Evolutionary conservation across 163 green algal genomes (phyloP), one percentile per base, ranked within the genome.

Genomic region (Chlamydomonas reinhardtii): DNA sequence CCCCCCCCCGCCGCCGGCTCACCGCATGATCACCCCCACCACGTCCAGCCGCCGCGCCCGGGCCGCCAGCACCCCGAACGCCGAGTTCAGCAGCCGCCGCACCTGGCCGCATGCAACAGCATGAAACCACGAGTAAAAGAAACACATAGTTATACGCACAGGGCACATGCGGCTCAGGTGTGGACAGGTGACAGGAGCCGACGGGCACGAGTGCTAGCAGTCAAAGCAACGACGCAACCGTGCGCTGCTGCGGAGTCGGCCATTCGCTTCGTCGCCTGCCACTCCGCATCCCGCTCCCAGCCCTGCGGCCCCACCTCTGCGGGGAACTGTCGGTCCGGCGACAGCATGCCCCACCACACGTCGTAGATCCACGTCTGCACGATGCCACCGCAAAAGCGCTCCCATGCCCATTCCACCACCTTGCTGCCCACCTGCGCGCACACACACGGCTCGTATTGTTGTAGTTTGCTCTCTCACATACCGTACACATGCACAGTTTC

Each of bases 281-380:
- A n/a, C n/a, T n/a, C n/a, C n/a, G n/a, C n/a, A n/a, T n/a, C n/a
- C n/a, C n/a, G n/a, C n/a, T n/a, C n/a, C n/a, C n/a, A n/a, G n/a
- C n/a, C n/a, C n/a, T 48, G 39, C 39, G 39, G 39, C 39, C 8
- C 48, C 19, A 97, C 87, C 75, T 98, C 94, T 0, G 94, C 90
- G 0, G 96, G 96, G 65, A 98, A 98, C 77, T 97, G 93, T 6
- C 75, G 88, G 90, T 98, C 96, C 3, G 96, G 95, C 0, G 91
- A 95, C 0, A 98, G 73, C 31, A 85, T 35, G 0, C 73, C 68
- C 48, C 92, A 98, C 94, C 94, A 98, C 0, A 90, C 89, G 65
- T 98, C 96, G 69, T 98, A 98, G 17, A 98, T 72, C 81, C 96
- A 98, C 91, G 97, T 94, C 76, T 98, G 95, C 0, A 98, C 72